These are phyloP conservation scores for Schizothecium vesticola DNA, from an alignment of 495 filamentous ascomycete species.

Conservation along the genomic window DNA sequence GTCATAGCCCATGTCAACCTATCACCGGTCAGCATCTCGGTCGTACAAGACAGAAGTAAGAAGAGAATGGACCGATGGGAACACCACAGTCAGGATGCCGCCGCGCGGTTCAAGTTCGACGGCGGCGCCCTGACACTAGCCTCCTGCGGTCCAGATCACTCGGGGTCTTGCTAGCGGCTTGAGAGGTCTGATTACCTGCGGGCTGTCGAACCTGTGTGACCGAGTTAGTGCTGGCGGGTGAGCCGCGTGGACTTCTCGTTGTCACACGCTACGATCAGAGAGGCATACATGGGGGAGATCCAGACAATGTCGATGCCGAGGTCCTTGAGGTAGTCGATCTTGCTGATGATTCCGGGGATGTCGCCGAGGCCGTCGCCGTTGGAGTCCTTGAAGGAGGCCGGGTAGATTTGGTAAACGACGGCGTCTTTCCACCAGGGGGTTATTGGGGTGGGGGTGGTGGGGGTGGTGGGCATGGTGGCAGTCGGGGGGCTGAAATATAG, in stretches of 20 bases:
- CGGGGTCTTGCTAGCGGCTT: neutral
- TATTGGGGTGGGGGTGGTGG: constrained; percentile 7
- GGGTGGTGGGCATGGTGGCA: neutral
- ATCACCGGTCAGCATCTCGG: constrained; percentile 10
- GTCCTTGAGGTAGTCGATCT: constrained; percentile 59
- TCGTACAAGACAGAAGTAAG: neutral
- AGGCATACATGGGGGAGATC: constrained; percentile 53
- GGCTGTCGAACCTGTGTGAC: constrained; percentile 50
- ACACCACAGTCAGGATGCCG: neutral
- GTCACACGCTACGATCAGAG: neutral
- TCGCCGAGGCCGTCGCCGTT: constrained; percentile 65
- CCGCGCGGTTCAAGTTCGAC: neutral
- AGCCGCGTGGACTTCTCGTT: neutral
- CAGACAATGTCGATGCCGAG: constrained; percentile 63
- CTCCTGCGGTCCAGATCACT: neutral
- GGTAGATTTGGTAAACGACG: constrained; percentile 66
- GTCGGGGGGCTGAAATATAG: neutral
- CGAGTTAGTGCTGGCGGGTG: neutral
- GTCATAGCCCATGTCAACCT: constrained; percentile 62
- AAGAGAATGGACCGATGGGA: neutral
- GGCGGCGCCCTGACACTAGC: neutral
- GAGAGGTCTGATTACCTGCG: constrained; percentile 36
- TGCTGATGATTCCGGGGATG: constrained; percentile 60
- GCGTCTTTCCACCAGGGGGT: constrained; percentile 38
- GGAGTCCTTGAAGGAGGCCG: constrained; percentile 61